These are phyloP conservation scores for Viola pubescens DNA, from an alignment of 441 rosid species.

Conservation along the genomic window DNA sequence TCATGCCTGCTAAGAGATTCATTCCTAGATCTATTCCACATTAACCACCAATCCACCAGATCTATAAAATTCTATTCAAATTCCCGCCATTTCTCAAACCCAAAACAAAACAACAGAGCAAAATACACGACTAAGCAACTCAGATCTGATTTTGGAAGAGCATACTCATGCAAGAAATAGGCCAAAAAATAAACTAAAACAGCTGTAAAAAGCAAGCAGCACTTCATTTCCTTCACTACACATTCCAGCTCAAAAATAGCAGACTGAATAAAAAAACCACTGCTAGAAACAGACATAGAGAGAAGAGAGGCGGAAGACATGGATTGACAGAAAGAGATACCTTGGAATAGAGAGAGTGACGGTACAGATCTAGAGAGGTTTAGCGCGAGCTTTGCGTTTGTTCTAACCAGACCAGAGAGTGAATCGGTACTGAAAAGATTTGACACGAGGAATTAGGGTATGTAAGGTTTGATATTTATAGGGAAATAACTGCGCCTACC, in stretches of 20 bases:
- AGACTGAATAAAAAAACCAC: not conserved
- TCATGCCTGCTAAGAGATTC: too few species aligned
- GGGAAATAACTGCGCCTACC: not conserved
- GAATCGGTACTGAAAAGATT: not conserved
- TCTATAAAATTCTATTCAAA: not conserved
- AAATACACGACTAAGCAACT: not conserved
- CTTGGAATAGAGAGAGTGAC: not conserved
- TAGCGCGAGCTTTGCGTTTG: not conserved
- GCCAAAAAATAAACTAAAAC: not conserved
- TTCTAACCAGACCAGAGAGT: not conserved
- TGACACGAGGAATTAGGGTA: not conserved
- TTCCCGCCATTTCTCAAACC: not conserved
- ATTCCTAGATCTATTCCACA: slow-evolving; percentile 5
- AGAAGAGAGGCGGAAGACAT: not conserved
- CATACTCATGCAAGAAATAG: not conserved
- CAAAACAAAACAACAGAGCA: not conserved
- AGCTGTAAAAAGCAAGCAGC: not conserved
- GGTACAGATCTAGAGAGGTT: not conserved
- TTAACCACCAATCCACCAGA: not conserved
- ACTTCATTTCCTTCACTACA: not conserved
- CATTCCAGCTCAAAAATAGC: not conserved
- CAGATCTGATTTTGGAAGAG: not conserved
- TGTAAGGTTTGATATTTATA: slow-evolving; percentile 23
- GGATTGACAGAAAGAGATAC: not conserved
- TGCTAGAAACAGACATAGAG: not conserved